These are phyloP conservation scores for Immersiella caudata DNA, from an alignment of 495 filamentous ascomycete species.

Conservation along the genomic window DNA sequence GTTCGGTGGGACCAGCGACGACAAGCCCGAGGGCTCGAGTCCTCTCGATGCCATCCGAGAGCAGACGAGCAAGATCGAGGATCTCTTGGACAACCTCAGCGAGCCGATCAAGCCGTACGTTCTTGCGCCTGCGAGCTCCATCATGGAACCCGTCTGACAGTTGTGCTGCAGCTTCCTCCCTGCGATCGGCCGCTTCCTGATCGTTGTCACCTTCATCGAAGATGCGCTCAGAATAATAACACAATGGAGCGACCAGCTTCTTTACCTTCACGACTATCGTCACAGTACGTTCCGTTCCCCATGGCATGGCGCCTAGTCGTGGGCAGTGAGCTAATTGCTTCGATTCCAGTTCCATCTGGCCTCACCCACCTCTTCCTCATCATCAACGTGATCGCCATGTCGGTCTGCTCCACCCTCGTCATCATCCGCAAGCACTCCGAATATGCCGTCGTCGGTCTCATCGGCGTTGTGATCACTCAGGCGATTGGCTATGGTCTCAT, in stretches of 20 bases:
- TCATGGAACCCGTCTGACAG: slow-evolving; percentile 1
- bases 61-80: slow-evolving; percentile 98
- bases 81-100: slow-evolving; percentile 82
- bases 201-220: slow-evolving; percentile 97
- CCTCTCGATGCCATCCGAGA: slow-evolving; percentile 88
- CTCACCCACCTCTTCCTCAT: slow-evolving; percentile 94
- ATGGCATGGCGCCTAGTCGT: not conserved
- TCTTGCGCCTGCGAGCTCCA: slow-evolving; percentile 9
- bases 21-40: slow-evolving; percentile 72
- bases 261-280: slow-evolving; percentile 90
- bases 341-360: slow-evolving; percentile 73
- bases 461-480: slow-evolving; percentile 92
- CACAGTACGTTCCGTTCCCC: slow-evolving; percentile 67
- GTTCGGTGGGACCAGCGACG: slow-evolving; percentile 61
- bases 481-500: slow-evolving; percentile 96
- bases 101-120: slow-evolving; percentile 97
- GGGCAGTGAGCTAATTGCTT: not conserved
- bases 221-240: slow-evolving; percentile 95
- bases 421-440: slow-evolving; percentile 91
- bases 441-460: slow-evolving; percentile 85
- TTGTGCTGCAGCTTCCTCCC: slow-evolving; percentile 73
- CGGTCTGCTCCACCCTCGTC: slow-evolving; percentile 76
- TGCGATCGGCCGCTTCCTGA: slow-evolving; percentile 93
- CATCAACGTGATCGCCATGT: slow-evolving; percentile 88
- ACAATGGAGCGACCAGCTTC: slow-evolving; percentile 95